phyloP scores from a whole-genome alignment of 2,329 filamentous ascomycete genomes.

The Trichophyton schoenleinii region DNA sequence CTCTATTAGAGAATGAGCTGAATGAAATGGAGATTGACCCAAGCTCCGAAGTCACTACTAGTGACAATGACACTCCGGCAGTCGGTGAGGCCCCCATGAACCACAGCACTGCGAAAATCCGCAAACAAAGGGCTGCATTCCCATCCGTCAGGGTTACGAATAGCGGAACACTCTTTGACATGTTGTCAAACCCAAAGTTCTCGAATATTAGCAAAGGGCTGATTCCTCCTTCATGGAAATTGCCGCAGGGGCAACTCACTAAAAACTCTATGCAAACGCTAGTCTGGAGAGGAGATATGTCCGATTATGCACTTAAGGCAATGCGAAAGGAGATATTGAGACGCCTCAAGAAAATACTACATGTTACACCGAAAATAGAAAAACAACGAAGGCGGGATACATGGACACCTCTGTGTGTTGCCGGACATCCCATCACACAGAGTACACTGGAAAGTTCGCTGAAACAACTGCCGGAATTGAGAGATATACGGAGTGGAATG shows the following conservation, averaged over 20 bases:
- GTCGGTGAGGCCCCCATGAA: neutral
- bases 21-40: neutral
- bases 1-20: constrained; percentile 23
- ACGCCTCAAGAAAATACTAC: constrained; percentile 22
- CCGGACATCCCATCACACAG: neutral
- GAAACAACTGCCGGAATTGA: neutral
- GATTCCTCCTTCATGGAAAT: constrained; percentile 27
- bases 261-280: constrained; percentile 20
- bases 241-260: constrained; percentile 20
- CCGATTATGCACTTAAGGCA: constrained; percentile 28
- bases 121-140: neutral
- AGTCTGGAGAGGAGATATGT: constrained; percentile 39
- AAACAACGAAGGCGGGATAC: neutral
- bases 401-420: neutral
- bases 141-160: constrained; percentile 6
- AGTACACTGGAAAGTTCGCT: neutral
- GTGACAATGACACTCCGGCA: neutral
- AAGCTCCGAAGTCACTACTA: neutral
- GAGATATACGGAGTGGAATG: neutral
- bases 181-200: neutral
- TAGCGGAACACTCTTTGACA: constrained; percentile 1
- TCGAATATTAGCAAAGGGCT: constrained; percentile 13
- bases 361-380: neutral
- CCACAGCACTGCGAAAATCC: neutral
- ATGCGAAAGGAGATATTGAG: constrained; percentile 27